These are phyloP conservation scores for Nannizziopsis arthrosporioides DNA, from an alignment of 2,329 filamentous ascomycete genomes.

Conservation along the genomic window DNA sequence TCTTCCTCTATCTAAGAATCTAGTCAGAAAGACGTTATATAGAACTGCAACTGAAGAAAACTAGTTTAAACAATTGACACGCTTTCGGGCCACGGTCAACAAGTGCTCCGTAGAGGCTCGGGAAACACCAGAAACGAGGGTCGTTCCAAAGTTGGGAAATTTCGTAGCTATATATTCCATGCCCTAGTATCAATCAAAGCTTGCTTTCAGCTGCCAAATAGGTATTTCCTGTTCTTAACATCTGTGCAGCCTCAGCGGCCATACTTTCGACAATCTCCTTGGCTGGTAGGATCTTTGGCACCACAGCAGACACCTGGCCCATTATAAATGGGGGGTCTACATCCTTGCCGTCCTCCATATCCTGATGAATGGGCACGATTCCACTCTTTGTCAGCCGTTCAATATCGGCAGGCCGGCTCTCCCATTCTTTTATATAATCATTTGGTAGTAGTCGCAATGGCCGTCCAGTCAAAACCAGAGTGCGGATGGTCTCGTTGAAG, in stretches of 20 bases:
- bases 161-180: too few relatives aligned
- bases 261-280: conserved; percentile 79
- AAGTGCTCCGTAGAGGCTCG: too few relatives aligned
- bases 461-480: conserved; percentile 69
- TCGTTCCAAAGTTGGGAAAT: too few relatives aligned
- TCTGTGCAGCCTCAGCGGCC: conserved; percentile 61
- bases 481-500: conserved; percentile 69
- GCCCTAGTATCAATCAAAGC: not conserved
- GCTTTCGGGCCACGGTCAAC: too few relatives aligned
- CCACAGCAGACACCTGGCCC: conserved; percentile 80
- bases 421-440: conserved; percentile 73
- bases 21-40: too few relatives aligned
- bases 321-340: conserved; percentile 81
- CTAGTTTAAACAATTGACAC: too few relatives aligned
- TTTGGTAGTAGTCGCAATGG: conserved; percentile 73
- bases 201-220: conserved; percentile 41
- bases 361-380: conserved; percentile 67
- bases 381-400: conserved; percentile 63
- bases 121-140: too few relatives aligned
- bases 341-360: conserved; percentile 71
- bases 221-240: conserved; percentile 50
- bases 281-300: conserved; percentile 67
- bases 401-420: conserved; percentile 61
- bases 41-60: not conserved
- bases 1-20: not conserved